A percentile compares a stretch with the other conserved stretches of the same genome.
Conservation (phyloP, 768 basidiomycete species). For the Lentinus brumalis region DNA sequence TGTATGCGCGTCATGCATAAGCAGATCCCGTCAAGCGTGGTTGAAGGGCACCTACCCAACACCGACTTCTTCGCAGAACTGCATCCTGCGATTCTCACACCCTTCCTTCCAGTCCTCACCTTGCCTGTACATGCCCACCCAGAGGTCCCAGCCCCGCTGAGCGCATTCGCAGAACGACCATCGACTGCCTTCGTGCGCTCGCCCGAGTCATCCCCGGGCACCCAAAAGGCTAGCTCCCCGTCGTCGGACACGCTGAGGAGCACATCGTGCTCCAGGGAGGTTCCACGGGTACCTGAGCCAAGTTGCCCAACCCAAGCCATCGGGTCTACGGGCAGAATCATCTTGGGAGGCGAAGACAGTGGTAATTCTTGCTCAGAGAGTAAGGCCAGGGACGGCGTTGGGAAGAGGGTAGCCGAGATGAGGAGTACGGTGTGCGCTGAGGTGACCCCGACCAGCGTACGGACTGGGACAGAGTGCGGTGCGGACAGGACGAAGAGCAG, state of each 20-base stretch:
- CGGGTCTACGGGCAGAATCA: constrained; percentile 79
- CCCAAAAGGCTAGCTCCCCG: constrained; percentile 90
- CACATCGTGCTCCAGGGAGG: constrained; percentile 55
- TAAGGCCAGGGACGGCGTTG: constrained; percentile 42
- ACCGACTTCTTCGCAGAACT: constrained; percentile 93
- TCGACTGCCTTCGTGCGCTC: not conserved
- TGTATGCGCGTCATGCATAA: constrained; percentile 29
- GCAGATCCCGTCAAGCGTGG: not conserved
- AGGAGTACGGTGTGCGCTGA: constrained; percentile 60
- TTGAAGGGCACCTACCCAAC: constrained; percentile 54
- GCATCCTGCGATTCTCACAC: constrained; percentile 74
- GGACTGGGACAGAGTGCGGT: constrained; percentile 34
- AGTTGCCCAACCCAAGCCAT: constrained; percentile 71
- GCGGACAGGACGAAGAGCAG: constrained; percentile 60
- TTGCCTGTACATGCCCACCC: constrained; percentile 70
- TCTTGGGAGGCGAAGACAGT: constrained; percentile 41
- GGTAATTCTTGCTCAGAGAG: constrained; percentile 56
- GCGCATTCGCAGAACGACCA: not conserved
- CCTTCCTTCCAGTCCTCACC: constrained; percentile 69
- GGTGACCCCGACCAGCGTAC: constrained; percentile 68
- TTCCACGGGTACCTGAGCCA: constrained; percentile 12
- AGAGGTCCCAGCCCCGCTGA: not conserved
- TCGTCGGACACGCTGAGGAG: constrained; percentile 74
- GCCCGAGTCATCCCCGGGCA: constrained; percentile 44
- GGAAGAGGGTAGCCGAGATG: constrained; percentile 42